These are phyloP conservation scores for Xylariomycetidae sp. DNA, from an alignment of 2,329 filamentous ascomycete species.

Conservation along the genomic window DNA sequence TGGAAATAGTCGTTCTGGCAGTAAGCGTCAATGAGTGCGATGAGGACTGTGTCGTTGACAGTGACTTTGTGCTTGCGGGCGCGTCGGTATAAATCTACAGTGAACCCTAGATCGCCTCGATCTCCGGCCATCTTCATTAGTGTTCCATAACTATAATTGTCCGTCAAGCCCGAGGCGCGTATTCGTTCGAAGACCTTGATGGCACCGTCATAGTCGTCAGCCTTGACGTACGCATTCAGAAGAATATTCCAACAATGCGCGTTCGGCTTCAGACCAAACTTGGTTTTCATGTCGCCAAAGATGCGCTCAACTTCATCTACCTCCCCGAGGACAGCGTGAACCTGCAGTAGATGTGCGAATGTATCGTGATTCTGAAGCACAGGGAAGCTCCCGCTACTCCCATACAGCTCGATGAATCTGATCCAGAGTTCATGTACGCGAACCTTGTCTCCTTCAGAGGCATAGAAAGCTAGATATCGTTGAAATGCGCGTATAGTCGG, in stretches of 20 bases:
- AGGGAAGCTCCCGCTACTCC: slow-evolving; percentile 24
- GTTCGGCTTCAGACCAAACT: slow-evolving; percentile 54
- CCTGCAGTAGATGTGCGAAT: slow-evolving; percentile 61
- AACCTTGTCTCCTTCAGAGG: slow-evolving; percentile 41
- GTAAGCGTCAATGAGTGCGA: slow-evolving; percentile 64
- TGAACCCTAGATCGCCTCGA: slow-evolving; percentile 68
- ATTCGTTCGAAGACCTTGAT: slow-evolving; percentile 61
- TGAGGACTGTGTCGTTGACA: slow-evolving; percentile 54
- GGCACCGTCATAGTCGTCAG: slow-evolving; percentile 62
- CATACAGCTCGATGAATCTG: slow-evolving; percentile 34
- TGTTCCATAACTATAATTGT: slow-evolving; percentile 63
- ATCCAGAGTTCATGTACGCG: slow-evolving; percentile 41
- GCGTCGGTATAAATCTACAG: slow-evolving; percentile 59
- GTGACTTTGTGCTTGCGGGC: slow-evolving; percentile 50
- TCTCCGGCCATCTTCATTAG: slow-evolving; percentile 68
- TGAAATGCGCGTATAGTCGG: slow-evolving; percentile 42
- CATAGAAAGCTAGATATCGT: slow-evolving; percentile 46
- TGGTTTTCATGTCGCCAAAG: slow-evolving; percentile 56
- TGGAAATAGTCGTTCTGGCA: slow-evolving; percentile 50
- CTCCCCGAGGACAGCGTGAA: slow-evolving; percentile 66
- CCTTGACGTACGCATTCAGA: slow-evolving; percentile 64
- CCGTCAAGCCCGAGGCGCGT: slow-evolving; percentile 44
- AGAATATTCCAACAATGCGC: slow-evolving; percentile 70
- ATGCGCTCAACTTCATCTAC: slow-evolving; percentile 51
- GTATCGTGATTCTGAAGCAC: slow-evolving; percentile 30